Evolutionary conservation across 2,329 filamentous ascomycete species (phyloP), one percentile per base, ranked within the genome.

Genomic region (Colletotrichum cordylinicola): DNA sequence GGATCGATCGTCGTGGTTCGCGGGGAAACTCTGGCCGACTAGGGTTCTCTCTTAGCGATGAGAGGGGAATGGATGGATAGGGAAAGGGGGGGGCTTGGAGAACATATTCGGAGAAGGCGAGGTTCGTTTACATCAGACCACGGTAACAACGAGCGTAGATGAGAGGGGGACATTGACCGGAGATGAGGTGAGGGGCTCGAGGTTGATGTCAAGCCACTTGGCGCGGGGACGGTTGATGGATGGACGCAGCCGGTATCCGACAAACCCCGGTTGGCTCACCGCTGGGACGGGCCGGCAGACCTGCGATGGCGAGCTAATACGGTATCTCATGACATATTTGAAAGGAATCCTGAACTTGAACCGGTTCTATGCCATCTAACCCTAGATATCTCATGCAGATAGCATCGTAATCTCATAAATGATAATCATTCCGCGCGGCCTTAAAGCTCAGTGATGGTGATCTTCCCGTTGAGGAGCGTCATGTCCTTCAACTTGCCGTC

Each of bases 401-500:
- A 69, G 70, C 70, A 64, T 74, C 64, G 24, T 65, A 60, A n/a
- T 65, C 39, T 64, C 70, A n/a, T 68, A 29, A 73, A 68, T 33
- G 48, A 64, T 29, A 8, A 6, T 8, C n/a, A 43, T 24, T 27
- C 27, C 56, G 8, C 18, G 27, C 27, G 6, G 12, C 29, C n/a
- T 75, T 31, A 77, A 9, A 78, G 27, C 71, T 78, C 69, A 4
- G 37, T 76, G 52, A 78, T 55, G 33, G 37, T 35, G 6, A 78
- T 70, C 29, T 78, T 77, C 18, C 88, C 88, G 75, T 83, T 85
- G 31, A 90, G 81, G 13, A 83, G 74, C 4, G 84, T 82, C 21
- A 81, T 83, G 7, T 86, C 85, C 52, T 82, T 82, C 27, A 90
- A 74, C 78, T 86, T 82, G 0, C 86, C 86, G 75, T 86, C 81